Conservation (phyloP, 2,329 filamentous ascomycete species). For the Aspergillus viridinutans region DNA sequence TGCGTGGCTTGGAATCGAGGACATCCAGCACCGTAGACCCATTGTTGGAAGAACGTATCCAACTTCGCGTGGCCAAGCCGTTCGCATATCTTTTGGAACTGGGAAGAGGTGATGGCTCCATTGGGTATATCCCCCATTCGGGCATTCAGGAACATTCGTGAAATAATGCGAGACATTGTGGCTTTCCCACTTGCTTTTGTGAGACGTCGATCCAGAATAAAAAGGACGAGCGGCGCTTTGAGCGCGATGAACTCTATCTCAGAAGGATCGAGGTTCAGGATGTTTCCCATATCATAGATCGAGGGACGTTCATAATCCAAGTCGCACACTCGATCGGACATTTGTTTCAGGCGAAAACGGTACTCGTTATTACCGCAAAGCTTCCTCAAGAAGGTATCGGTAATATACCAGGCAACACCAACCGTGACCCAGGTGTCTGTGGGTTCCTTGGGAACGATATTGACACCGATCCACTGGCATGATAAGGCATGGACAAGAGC, state of each 20-base stretch:
- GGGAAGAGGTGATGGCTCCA: slow-evolving; percentile 65
- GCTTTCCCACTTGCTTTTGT: slow-evolving; percentile 82
- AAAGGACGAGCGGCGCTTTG: slow-evolving; percentile 86
- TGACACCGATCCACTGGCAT: slow-evolving; percentile 91
- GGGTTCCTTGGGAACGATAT: slow-evolving; percentile 77
- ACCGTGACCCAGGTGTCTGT: slow-evolving; percentile 84
- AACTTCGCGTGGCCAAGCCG: slow-evolving; percentile 82
- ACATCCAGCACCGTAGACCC: slow-evolving; percentile 84
- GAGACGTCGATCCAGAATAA: slow-evolving; percentile 86
- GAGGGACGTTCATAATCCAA: slow-evolving; percentile 78
- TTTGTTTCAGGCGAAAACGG: slow-evolving; percentile 79
- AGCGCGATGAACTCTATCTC: slow-evolving; percentile 85
- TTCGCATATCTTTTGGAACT: slow-evolving; percentile 80
- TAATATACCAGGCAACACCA: slow-evolving; percentile 91
- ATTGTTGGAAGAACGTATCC: slow-evolving; percentile 89
- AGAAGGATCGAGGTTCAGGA: slow-evolving; percentile 75
- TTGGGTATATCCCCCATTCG: slow-evolving; percentile 74
- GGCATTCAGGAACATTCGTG: slow-evolving; percentile 77
- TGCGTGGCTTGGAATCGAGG: slow-evolving; percentile 83
- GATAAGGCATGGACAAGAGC: slow-evolving; percentile 78
- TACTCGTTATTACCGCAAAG: slow-evolving; percentile 95
- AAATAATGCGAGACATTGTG: slow-evolving; percentile 80
- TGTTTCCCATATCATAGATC: slow-evolving; percentile 71
- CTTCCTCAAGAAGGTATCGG: slow-evolving; percentile 84
- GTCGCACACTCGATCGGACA: slow-evolving; percentile 76